Conservation (phyloP, 805 yeast species). For the Candida berthetii region DNA sequence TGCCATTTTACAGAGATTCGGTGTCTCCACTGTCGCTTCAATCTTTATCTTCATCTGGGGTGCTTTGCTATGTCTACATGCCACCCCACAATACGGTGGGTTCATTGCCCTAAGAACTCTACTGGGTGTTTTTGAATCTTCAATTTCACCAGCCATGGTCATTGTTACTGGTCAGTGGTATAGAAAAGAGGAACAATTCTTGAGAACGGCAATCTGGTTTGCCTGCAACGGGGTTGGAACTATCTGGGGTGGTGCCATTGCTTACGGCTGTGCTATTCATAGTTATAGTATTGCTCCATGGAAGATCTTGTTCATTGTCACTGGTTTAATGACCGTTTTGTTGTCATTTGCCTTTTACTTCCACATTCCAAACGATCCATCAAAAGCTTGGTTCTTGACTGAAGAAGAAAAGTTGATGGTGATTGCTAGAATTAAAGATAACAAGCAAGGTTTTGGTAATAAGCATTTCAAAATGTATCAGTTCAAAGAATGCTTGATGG, state of each 20-base stretch:
- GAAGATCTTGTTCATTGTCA: conserved; percentile 45
- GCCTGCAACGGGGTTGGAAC: conserved; percentile 28
- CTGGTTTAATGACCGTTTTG: conserved; percentile 46
- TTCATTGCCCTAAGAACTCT: conserved; percentile 39
- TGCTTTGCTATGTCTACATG: conserved; percentile 31
- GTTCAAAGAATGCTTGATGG: conserved; percentile 31
- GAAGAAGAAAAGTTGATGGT: conserved; percentile 33
- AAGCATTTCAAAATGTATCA: conserved; percentile 30
- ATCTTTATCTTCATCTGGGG: conserved; percentile 41
- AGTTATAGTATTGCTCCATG: conserved; percentile 37
- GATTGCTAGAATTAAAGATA: conserved; percentile 36
- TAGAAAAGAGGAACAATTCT: conserved; percentile 22
- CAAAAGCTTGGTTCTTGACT: conserved; percentile 29
- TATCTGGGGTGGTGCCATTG: conserved; percentile 37
- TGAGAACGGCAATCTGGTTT: conserved; percentile 24
- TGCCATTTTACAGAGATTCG: conserved; percentile 39
- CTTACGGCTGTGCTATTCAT: conserved; percentile 33
- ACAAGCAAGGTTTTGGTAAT: conserved; percentile 39
- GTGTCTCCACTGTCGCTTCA: conserved; percentile 37
- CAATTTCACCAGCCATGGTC: conserved; percentile 21
- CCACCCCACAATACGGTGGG: conserved; percentile 37
- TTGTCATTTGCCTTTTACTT: conserved; percentile 34
- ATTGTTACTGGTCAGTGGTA: conserved; percentile 14
- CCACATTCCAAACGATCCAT: conserved; percentile 43
- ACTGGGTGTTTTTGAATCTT: conserved; percentile 45